phyloP scores from a whole-genome alignment of 2,329 filamentous ascomycete species.

The Coniochaeta hoffmannii region DNA sequence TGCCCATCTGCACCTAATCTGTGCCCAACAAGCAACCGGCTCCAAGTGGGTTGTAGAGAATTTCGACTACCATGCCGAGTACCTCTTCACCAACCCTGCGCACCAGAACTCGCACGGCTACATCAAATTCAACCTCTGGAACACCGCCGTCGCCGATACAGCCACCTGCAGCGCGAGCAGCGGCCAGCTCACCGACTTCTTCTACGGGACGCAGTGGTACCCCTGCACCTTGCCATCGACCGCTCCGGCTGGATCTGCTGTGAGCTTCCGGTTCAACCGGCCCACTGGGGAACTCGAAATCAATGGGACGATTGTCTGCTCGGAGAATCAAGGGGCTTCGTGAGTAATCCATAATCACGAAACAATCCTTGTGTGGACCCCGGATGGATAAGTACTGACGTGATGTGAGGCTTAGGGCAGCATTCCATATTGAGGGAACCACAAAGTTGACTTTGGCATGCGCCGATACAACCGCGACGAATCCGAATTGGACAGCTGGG shows the following conservation, averaged over 20 bases:
- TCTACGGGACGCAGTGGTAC: conserved; percentile 36
- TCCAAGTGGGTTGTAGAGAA: conserved; percentile 30
- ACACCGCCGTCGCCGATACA: conserved; percentile 29
- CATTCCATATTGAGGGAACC: not conserved
- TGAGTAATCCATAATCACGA: not conserved
- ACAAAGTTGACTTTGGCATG: not conserved
- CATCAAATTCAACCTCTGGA: conserved; percentile 37
- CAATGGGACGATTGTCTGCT: not conserved
- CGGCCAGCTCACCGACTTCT: conserved; percentile 34
- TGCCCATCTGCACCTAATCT: not conserved
- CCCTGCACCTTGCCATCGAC: conserved; percentile 25
- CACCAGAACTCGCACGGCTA: conserved; percentile 38
- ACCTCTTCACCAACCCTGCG: conserved; percentile 38
- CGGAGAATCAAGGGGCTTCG: not conserved
- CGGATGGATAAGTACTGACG: not conserved
- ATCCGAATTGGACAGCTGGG: not conserved
- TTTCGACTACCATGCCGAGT: conserved; percentile 38
- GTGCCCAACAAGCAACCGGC: conserved; percentile 12
- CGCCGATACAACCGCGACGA: not conserved
- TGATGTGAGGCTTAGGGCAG: not conserved
- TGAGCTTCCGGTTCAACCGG: not conserved
- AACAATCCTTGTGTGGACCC: not conserved
- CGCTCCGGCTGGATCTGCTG: not conserved
- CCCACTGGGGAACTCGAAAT: not conserved
- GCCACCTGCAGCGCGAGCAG: conserved; percentile 31